Evolutionary conservation across 768 basidiomycete genomes (phyloP).

Genomic region (Coprinopsis strossmayeri): DNA sequence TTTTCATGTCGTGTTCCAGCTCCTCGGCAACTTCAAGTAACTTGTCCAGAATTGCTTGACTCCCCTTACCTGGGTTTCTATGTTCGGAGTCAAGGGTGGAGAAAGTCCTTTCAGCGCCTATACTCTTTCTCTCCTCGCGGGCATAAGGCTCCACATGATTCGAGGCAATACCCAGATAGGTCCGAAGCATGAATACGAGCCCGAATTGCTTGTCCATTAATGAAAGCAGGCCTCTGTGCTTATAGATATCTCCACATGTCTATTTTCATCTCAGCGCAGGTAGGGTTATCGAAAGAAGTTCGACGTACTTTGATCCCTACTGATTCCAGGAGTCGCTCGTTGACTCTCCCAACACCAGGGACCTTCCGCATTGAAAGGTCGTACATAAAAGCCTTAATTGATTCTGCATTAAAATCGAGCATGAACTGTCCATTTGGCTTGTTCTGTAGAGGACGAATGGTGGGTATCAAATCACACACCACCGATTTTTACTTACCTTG

Average conservation of each 20-base stretch:
- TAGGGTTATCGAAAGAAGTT: slow-evolving; percentile 2
- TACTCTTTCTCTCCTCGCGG: slow-evolving; percentile 84
- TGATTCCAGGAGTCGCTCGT: slow-evolving; percentile 80
- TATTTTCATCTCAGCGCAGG: slow-evolving; percentile 26
- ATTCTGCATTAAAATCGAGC: slow-evolving; percentile 55
- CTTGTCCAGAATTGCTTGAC: slow-evolving; percentile 52
- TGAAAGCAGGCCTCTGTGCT: slow-evolving; percentile 62
- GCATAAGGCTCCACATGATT: slow-evolving; percentile 71
- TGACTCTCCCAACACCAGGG: slow-evolving; percentile 87
- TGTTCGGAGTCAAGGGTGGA: slow-evolving; percentile 55
- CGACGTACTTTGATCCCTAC: slow-evolving; percentile 72
- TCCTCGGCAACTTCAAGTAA: slow-evolving; percentile 78
- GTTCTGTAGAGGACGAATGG: slow-evolving; percentile 41
- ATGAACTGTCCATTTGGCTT: slow-evolving; percentile 93
- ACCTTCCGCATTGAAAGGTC: slow-evolving; percentile 82
- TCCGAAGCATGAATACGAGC: slow-evolving; percentile 64
- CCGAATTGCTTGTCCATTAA: slow-evolving; percentile 90
- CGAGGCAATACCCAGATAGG: slow-evolving; percentile 81
- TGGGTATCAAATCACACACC: no score
- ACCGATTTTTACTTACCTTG: slow-evolving; percentile 39
- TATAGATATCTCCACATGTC: slow-evolving; percentile 89
- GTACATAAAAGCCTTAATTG: slow-evolving; percentile 71
- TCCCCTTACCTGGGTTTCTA: slow-evolving; percentile 17
- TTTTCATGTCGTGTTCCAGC: slow-evolving; percentile 73
- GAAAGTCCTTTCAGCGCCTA: slow-evolving; percentile 89